Percentiles rank a stretch among this genome's conserved stretches.
These are phyloP conservation scores for Boechera divaricarpa DNA, from an alignment of 345 rosid genomes.

Conservation along the genomic window DNA sequence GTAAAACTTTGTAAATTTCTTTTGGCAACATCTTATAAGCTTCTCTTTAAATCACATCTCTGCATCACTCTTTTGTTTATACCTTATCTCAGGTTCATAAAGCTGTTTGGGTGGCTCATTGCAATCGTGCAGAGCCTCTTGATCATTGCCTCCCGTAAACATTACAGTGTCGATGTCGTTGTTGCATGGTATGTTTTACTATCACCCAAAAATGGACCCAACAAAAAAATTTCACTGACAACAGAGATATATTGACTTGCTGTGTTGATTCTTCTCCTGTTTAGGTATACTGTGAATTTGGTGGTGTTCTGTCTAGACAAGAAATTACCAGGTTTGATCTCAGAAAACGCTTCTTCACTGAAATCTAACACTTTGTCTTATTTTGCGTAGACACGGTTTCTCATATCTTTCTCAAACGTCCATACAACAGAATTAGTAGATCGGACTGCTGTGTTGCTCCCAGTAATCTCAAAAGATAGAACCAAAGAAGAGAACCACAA, in stretches of 20 bases:
- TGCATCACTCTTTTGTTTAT: constrained; percentile 26
- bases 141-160: constrained; percentile 96
- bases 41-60: constrained; percentile 9
- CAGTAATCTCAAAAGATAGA: constrained; percentile 73
- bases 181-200: constrained; percentile 81
- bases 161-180: constrained; percentile 92
- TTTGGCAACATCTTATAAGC: neutral
- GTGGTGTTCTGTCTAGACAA: constrained; percentile 96
- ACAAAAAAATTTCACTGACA: neutral
- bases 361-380: neutral
- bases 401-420: constrained; percentile 26
- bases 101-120: constrained; percentile 81
- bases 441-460: constrained; percentile 66
- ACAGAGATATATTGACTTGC: constrained; percentile 21
- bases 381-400: neutral
- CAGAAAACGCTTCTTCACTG: constrained; percentile 5
- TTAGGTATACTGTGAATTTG: constrained; percentile 92
- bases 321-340: constrained; percentile 87
- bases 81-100: constrained; percentile 68
- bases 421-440: constrained; percentile 76
- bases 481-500: constrained; percentile 93
- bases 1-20: constrained; percentile 47
- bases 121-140: constrained; percentile 90
- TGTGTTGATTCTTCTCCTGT: constrained; percentile 24
- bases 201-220: neutral